Evolutionary conservation across 1,284 basidiomycete genomes (phyloP).

Genomic region (Stygiomarasmius scandens): DNA sequence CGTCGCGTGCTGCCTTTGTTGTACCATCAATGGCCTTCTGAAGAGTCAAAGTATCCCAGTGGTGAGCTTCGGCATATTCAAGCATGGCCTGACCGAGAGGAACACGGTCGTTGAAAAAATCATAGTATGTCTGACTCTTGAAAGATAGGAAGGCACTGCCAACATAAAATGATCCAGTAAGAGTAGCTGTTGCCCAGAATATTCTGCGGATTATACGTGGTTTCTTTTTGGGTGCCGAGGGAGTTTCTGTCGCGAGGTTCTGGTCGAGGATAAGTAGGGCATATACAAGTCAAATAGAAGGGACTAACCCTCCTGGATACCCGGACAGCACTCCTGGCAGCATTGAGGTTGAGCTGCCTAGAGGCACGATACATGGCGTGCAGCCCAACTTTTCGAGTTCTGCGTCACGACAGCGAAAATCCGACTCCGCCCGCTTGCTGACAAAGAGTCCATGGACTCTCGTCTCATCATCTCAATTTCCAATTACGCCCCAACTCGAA

Average conservation of each 20-base stretch:
- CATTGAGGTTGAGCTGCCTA: conserved; percentile 50
- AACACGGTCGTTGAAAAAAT: conserved; percentile 80
- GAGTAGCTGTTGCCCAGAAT: conserved; percentile 60
- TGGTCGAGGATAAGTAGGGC: conserved; percentile 25
- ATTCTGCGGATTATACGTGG: conserved; percentile 54
- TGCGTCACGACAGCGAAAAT: background rate
- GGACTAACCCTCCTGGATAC: conserved; percentile 57
- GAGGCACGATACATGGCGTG: conserved; percentile 60
- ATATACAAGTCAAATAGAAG: conserved; percentile 3
- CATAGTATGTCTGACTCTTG: conserved; percentile 73
- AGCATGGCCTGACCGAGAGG: conserved; percentile 79
- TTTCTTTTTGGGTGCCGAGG: conserved; percentile 51
- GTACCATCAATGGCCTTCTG: conserved; percentile 61
- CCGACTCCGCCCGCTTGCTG: background rate
- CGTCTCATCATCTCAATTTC: too few relatives aligned
- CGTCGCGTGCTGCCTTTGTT: conserved; percentile 52
- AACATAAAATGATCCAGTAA: conserved; percentile 77
- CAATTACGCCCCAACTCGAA: too few relatives aligned
- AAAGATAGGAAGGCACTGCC: conserved; percentile 77
- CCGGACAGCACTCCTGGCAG: conserved; percentile 48
- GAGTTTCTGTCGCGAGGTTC: conserved; percentile 61
- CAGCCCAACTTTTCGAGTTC: background rate
- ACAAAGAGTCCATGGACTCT: background rate
- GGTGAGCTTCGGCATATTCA: conserved; percentile 77
- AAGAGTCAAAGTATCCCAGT: conserved; percentile 74